Conservation (phyloP, 805 yeast species). For the Monosporozyma unispora region DNA sequence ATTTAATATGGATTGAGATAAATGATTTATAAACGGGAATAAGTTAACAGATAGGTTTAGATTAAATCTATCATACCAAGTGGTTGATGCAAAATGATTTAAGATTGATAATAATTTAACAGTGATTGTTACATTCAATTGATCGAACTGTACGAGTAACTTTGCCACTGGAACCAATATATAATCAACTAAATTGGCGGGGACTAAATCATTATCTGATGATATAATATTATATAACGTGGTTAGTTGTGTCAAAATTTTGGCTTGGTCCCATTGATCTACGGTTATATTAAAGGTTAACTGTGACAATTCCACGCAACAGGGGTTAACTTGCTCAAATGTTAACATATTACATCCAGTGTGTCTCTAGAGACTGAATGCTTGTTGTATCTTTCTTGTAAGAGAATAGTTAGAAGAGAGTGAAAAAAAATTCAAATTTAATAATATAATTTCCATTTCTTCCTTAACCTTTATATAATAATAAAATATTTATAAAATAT, state of each 20-base stretch:
- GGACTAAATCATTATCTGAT: not conserved
- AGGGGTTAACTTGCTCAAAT: constrained; percentile 30
- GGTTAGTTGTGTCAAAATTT: not conserved
- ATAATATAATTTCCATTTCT: not conserved
- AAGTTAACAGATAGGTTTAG: not conserved
- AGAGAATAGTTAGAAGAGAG: not conserved
- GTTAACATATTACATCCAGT: not conserved
- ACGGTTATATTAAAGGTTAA: constrained; percentile 26
- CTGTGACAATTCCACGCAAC: constrained; percentile 38
- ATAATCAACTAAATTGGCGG: constrained; percentile 44
- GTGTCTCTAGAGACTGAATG: not conserved
- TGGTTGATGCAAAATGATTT: not conserved
- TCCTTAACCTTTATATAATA: not conserved
- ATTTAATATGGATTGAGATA: constrained; percentile 14
- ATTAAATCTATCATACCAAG: not conserved
- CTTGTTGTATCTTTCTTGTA: too few relatives aligned
- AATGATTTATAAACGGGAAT: not conserved
- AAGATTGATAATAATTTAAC: not conserved
- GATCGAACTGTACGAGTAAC: constrained; percentile 15
- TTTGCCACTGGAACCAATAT: constrained; percentile 53
- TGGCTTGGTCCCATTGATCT: not conserved
- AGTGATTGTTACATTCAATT: not conserved
- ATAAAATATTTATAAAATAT: not conserved
- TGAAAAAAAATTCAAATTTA: not conserved
- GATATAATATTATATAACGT: not conserved